Percentiles rank a stretch among this genome's conserved stretches.
Conservation (phyloP, 2,329 filamentous ascomycete genomes). For the Xylogone sp. region DNA sequence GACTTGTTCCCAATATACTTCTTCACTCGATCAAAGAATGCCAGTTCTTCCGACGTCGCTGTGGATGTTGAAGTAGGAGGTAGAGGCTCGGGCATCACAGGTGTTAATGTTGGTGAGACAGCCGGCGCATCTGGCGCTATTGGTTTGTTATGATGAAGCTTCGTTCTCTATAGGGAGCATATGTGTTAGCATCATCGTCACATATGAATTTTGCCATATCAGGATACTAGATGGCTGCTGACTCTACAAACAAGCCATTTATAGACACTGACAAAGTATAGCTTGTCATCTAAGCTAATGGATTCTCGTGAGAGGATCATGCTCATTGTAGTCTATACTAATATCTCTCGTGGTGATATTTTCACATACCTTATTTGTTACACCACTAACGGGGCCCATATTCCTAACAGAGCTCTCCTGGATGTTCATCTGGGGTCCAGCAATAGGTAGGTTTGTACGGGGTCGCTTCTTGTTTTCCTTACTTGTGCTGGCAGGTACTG, state of each 20-base stretch:
- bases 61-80: constrained; percentile 69
- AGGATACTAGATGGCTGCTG: too few species aligned
- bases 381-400: constrained; percentile 27
- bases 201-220: too few species aligned
- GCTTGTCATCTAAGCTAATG: too few species aligned
- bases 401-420: constrained; percentile 20
- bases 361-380: constrained; percentile 45
- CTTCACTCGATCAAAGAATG: constrained; percentile 94
- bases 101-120: constrained; percentile 82
- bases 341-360: neutral
- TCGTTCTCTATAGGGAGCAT: constrained; percentile 51
- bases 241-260: too few species aligned
- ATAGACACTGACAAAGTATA: too few species aligned
- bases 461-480: constrained; percentile 87
- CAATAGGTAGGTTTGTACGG: constrained; percentile 40
- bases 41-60: constrained; percentile 80
- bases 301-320: too few species aligned
- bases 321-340: too few species aligned
- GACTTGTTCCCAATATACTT: constrained; percentile 93
- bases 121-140: constrained; percentile 21
- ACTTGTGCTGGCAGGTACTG: constrained; percentile 72
- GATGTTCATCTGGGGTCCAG: constrained; percentile 22
- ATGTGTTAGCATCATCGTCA: constrained; percentile 6
- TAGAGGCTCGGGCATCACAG: constrained; percentile 82
- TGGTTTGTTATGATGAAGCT: constrained; percentile 63